These are phyloP conservation scores for Gracilaria caudata DNA, from an alignment of 23 red algal species.

Conservation along the genomic window DNA sequence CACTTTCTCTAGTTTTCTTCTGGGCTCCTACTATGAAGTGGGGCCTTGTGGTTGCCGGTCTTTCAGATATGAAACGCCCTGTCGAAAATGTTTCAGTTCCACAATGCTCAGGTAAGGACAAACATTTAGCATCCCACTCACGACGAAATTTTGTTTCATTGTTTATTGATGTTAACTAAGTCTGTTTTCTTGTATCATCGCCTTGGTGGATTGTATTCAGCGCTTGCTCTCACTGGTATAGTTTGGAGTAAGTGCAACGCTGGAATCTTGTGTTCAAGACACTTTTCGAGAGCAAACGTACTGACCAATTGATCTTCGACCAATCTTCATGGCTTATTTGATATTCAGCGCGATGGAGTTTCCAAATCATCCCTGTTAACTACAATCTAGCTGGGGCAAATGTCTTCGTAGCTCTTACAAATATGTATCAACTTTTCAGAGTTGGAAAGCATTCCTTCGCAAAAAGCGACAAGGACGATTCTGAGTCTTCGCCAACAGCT, in stretches of 20 bases:
- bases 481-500: not conserved
- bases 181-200: not conserved
- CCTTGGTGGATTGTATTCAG: slow-evolving; percentile 1
- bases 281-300: not conserved
- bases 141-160: not conserved
- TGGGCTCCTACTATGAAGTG: slow-evolving; percentile 99
- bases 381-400: slow-evolving; percentile 94
- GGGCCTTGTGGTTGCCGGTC: slow-evolving; percentile 89
- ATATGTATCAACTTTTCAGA: slow-evolving; percentile 88
- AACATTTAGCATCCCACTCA: not conserved
- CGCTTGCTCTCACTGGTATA: slow-evolving; percentile 55
- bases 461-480: not conserved
- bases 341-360: slow-evolving; percentile 83
- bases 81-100: slow-evolving; percentile 90
- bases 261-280: not conserved
- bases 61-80: slow-evolving; percentile 95
- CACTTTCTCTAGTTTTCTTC: slow-evolving; percentile 64
- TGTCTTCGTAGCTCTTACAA: slow-evolving; percentile 89
- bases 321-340: not conserved
- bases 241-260: slow-evolving; percentile 62
- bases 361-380: slow-evolving; percentile 93
- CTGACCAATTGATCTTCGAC: slow-evolving; percentile 1
- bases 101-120: slow-evolving; percentile 78
- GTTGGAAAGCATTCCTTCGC: slow-evolving; percentile 2
- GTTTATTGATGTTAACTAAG: not conserved